Conservation (phyloP, 768 basidiomycete genomes). For the Multifurca ochricompacta region DNA sequence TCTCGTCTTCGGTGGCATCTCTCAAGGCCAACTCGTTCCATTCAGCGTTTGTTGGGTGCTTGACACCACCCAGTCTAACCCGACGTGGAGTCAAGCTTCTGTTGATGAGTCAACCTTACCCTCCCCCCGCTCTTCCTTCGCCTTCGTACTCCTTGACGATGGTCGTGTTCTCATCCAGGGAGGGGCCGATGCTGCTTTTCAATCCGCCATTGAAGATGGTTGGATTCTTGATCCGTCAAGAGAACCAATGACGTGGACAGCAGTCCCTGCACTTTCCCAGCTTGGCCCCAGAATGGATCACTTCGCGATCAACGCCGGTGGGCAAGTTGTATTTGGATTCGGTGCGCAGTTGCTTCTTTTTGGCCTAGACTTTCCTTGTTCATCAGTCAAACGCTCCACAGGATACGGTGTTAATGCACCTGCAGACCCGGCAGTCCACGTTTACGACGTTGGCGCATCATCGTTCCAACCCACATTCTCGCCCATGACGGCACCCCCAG, state of each 20-base stretch:
- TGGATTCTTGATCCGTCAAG: conserved; percentile 57
- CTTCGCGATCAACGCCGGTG: conserved; percentile 53
- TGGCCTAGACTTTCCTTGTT: not conserved
- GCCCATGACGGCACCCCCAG: conserved; percentile 25
- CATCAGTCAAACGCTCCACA: conserved; percentile 21
- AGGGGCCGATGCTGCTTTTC: conserved; percentile 50
- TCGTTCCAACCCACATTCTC: conserved; percentile 35
- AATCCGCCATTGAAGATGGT: conserved; percentile 54
- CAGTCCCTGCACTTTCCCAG: conserved; percentile 41
- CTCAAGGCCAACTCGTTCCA: conserved; percentile 39
- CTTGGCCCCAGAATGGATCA: conserved; percentile 68
- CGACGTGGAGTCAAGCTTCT: conserved; percentile 44
- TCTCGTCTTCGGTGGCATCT: conserved; percentile 70
- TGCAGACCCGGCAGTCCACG: conserved; percentile 44
- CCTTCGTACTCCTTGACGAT: conserved; percentile 40
- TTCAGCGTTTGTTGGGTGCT: conserved; percentile 56
- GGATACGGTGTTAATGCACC: conserved; percentile 45
- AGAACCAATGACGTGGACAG: conserved; percentile 53
- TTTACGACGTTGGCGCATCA: conserved; percentile 40
- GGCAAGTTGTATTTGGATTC: conserved; percentile 66
- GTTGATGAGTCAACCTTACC: conserved; percentile 40
- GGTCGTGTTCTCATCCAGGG: conserved; percentile 69
- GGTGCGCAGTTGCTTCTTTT: conserved; percentile 40
- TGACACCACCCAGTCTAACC: conserved; percentile 42
- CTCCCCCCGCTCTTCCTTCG: conserved; percentile 55